A percentile compares a stretch with the other conserved stretches of the same genome.
These are phyloP conservation scores for Entomophthora muscae DNA, from an alignment of 371 early-diverging fungal species.

Conservation along the genomic window DNA sequence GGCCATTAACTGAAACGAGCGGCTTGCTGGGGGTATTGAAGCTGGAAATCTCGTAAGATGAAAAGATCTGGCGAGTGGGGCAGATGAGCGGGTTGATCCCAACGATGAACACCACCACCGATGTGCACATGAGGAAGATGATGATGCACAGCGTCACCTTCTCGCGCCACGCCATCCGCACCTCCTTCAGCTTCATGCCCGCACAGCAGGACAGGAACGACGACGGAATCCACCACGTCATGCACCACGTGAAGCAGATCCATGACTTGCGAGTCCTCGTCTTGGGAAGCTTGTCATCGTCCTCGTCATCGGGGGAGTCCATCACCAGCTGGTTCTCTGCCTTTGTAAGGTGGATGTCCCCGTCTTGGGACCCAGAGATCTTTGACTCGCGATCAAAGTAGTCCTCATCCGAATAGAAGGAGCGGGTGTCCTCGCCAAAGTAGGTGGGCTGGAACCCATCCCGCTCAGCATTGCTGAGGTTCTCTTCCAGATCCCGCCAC, in stretches of 20 bases:
- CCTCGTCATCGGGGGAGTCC: constrained; percentile 11
- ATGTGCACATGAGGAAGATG: constrained; percentile 57
- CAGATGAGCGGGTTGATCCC: constrained; percentile 76
- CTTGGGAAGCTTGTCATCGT: constrained; percentile 26
- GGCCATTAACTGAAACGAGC: constrained; percentile 48
- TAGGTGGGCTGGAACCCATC: constrained; percentile 14
- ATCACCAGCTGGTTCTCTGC: constrained; percentile 1
- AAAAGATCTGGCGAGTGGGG: constrained; percentile 49
- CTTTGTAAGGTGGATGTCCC: background rate
- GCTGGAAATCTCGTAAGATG: constrained; percentile 22
- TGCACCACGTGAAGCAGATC: constrained; percentile 44
- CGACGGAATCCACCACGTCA: constrained; percentile 65
- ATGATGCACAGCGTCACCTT: constrained; percentile 82
- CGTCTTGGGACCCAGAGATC: background rate
- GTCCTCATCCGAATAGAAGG: constrained; percentile 8
- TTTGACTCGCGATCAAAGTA: background rate
- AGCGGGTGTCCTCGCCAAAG: background rate
- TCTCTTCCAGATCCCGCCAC: constrained; percentile 64
- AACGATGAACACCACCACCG: constrained; percentile 79
- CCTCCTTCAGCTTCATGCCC: constrained; percentile 67
- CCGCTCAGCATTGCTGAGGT: constrained; percentile 49
- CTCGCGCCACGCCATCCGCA: constrained; percentile 93
- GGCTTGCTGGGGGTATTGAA: constrained; percentile 25
- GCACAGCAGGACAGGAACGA: constrained; percentile 32
- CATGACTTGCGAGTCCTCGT: constrained; percentile 42